phyloP scores from a whole-genome alignment of 140 eudicot species.

The Flaveria floridana region DNA sequence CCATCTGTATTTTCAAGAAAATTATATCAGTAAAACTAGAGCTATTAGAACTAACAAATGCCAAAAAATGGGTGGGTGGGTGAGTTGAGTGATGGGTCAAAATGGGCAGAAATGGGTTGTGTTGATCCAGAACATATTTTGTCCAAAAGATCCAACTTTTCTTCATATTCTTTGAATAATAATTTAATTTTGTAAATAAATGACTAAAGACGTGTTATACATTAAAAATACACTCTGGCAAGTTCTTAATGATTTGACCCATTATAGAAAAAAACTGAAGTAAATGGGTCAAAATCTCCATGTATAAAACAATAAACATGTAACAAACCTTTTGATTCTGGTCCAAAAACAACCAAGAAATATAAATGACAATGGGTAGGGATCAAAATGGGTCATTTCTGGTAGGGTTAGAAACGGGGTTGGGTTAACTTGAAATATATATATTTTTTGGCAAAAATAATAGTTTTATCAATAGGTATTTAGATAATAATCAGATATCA shows the following conservation, averaged over 20 bases:
- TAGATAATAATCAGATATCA: too few species aligned
- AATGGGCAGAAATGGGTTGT: neutral
- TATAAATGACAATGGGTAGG: neutral
- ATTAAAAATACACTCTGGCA: neutral
- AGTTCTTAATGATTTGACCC: conserved; percentile 9
- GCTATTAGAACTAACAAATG: neutral
- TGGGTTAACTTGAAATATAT: neutral
- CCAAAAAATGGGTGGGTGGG: neutral
- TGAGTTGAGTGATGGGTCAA: neutral
- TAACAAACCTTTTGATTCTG: neutral
- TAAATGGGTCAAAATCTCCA: neutral
- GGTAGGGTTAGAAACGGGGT: neutral
- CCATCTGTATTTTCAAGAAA: conserved; percentile 53
- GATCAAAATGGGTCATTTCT: neutral
- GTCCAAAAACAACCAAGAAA: neutral
- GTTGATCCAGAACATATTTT: neutral
- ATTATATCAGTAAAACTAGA: conserved; percentile 8
- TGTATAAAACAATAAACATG: too few species aligned
- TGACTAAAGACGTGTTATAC: neutral
- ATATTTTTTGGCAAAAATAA: neutral
- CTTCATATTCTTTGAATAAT: neutral
- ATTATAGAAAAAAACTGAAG: neutral
- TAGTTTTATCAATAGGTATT: too few species aligned
- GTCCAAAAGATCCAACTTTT: neutral
- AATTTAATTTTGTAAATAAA: neutral